These are phyloP conservation scores for Russula olivacea DNA, from an alignment of 768 basidiomycete genomes.

Conservation along the genomic window DNA sequence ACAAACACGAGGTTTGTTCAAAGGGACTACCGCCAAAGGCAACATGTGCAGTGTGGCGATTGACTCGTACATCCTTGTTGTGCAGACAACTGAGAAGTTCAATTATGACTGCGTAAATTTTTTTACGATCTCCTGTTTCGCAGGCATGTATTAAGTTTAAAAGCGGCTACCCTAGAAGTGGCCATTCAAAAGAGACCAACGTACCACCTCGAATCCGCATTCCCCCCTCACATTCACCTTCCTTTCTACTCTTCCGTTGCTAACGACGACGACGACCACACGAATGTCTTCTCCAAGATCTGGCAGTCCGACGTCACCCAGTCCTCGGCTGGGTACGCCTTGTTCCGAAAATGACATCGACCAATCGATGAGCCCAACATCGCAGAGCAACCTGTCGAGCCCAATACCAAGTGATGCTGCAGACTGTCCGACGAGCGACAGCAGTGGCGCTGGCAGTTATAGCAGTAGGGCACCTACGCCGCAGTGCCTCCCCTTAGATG, in stretches of 20 bases:
- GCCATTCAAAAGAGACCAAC: no score
- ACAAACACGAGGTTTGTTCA: neutral
- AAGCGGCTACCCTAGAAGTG: neutral
- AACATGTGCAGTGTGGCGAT: neutral
- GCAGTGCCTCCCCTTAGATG: neutral
- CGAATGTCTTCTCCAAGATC: neutral
- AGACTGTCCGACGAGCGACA: constrained; percentile 1
- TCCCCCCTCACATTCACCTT: neutral
- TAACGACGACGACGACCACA: neutral
- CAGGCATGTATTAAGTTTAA: neutral
- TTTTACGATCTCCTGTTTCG: neutral
- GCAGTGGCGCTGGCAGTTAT: neutral
- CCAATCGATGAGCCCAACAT: neutral
- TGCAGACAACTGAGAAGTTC: neutral
- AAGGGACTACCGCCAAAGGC: constrained; percentile 19
- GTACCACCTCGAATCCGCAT: neutral
- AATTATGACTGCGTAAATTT: neutral
- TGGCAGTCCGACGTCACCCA: neutral
- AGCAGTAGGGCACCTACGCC: constrained; percentile 8
- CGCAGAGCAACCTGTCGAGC: neutral
- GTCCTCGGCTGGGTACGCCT: neutral
- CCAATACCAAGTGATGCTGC: neutral
- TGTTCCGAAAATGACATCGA: neutral
- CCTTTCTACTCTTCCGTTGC: neutral
- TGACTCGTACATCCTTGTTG: constrained; percentile 16